These are phyloP conservation scores for Trichophyton schoenleinii DNA, from an alignment of 2,329 filamentous ascomycete genomes.

Conservation along the genomic window DNA sequence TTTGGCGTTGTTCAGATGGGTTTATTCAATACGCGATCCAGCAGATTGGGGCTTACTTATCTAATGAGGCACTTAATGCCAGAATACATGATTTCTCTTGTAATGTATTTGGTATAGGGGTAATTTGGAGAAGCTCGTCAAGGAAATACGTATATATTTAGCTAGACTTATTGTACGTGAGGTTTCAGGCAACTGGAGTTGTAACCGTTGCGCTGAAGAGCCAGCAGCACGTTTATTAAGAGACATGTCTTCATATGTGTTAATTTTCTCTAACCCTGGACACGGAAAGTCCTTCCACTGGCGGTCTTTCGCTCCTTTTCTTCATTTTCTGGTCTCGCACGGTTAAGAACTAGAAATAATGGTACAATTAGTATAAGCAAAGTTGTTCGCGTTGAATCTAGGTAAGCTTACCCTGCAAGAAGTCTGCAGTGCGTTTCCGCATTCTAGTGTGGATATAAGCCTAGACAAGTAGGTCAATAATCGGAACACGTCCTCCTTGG, in stretches of 20 bases:
- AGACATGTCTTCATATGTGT: not conserved
- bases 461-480: conserved; percentile 25
- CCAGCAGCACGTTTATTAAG: not conserved
- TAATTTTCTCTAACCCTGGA: conserved; percentile 35
- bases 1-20: not conserved
- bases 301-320: conserved; percentile 98
- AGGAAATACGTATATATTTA: not conserved
- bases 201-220: not conserved
- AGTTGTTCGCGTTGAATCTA: not conserved
- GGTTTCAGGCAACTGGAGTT: not conserved
- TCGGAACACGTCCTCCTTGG: not conserved
- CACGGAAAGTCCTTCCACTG: conserved; percentile 80
- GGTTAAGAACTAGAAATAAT: conserved; percentile 61
- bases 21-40: not conserved
- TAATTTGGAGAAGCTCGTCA: not conserved
- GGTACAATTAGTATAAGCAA: not conserved
- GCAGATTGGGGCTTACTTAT: not conserved
- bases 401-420: conserved; percentile 66
- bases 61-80: not conserved
- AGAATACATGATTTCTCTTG: not conserved
- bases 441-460: conserved; percentile 98
- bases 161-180: not conserved
- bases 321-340: conserved; percentile 87
- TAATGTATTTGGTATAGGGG: not conserved
- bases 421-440: conserved; percentile 93